phyloP scores from a whole-genome alignment of 306 rosid species.

The Lathyrus oleraceus region DNA sequence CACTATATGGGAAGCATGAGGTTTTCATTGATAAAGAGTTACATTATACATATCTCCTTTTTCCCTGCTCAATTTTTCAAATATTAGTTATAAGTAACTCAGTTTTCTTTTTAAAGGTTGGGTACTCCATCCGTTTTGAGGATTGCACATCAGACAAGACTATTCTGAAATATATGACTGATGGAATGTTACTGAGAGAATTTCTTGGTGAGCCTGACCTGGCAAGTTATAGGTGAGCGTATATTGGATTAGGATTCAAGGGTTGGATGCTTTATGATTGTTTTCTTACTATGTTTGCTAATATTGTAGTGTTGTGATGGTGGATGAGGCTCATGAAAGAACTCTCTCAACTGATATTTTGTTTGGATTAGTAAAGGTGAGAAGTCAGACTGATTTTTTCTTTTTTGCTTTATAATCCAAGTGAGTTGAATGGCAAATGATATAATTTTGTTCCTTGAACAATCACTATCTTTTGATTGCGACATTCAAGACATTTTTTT shows the following conservation, averaged over 20 bases:
- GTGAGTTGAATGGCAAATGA: constrained; percentile 16
- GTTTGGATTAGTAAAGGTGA: constrained; percentile 92
- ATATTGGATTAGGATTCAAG: constrained; percentile 19
- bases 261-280: constrained; percentile 21
- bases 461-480: constrained; percentile 27
- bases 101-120: constrained; percentile 66
- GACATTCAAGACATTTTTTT: constrained; percentile 15
- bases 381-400: constrained; percentile 7
- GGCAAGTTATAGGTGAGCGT: constrained; percentile 77
- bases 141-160: constrained; percentile 98
- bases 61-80: background rate
- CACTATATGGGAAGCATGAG: constrained; percentile 9
- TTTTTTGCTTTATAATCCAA: constrained; percentile 10
- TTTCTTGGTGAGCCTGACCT: constrained; percentile 97
- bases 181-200: constrained; percentile 95
- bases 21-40: background rate
- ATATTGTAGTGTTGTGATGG: constrained; percentile 87
- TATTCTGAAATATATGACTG: constrained; percentile 91
- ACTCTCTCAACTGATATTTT: constrained; percentile 96
- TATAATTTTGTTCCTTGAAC: constrained; percentile 17
- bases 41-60: constrained; percentile 2
- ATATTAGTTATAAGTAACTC: constrained; percentile 17
- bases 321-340: constrained; percentile 99
- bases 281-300: constrained; percentile 38
- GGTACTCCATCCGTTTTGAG: constrained; percentile 96